Evolutionary conservation across 345 rosid genomes (phyloP).

Genomic region (Linum lewisii): DNA sequence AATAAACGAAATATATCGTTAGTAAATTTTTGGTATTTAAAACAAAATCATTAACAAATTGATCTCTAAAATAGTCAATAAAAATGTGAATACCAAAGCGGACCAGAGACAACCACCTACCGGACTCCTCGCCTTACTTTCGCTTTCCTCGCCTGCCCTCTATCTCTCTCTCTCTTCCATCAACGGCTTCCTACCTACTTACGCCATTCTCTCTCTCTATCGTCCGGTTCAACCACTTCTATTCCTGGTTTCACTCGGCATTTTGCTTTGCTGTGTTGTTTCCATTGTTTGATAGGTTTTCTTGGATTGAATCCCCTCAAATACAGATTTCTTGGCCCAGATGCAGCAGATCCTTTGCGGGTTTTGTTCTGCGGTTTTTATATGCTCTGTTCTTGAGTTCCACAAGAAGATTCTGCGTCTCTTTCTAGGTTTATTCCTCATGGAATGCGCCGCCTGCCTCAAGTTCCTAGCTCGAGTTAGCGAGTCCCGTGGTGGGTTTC

Average conservation of each 20-base stretch:
- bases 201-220: neutral
- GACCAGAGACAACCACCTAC: no score
- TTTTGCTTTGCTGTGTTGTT: no score
- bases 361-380: constrained; percentile 20
- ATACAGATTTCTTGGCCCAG: no score
- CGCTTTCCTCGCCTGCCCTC: neutral
- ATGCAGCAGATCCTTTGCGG: constrained; percentile 28
- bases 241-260: neutral
- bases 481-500: constrained; percentile 34
- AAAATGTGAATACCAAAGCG: no score
- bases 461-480: constrained; percentile 19
- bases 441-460: constrained; percentile 35
- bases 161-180: neutral
- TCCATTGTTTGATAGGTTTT: no score
- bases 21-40: no score
- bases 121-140: neutral
- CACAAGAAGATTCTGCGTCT: constrained; percentile 16
- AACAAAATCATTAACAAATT: no score
- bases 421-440: constrained; percentile 14
- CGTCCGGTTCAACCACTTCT: no score
- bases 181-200: neutral
- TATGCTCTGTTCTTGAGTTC: constrained; percentile 27
- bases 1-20: no score
- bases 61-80: no score
- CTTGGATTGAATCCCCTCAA: no score